Evolutionary conservation across 1,139 yeast genomes (phyloP), one percentile per base, ranked within the genome.

Genomic region (Blastobotrys raffinosifermentans): DNA sequence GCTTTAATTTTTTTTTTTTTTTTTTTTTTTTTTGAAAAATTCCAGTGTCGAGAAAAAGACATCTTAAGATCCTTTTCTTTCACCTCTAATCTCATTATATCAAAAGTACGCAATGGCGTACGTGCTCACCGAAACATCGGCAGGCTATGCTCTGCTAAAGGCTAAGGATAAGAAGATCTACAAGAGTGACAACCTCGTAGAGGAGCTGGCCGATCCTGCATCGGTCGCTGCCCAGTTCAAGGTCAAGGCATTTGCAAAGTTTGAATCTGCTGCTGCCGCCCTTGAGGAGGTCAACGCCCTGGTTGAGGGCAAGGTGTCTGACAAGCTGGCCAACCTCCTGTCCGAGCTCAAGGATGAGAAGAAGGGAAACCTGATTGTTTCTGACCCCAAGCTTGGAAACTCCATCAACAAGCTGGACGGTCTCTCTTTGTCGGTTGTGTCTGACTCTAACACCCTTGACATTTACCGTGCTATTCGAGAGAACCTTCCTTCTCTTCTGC

Each of bases 131-230:
- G 98, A 91, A 73, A 91, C 97, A 49, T 85, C 97, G 50, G 98
- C 98, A 41, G 98, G 98, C 61, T 91, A 91, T 63, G 97, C 97
- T 62, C 75, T 91, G 61, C 77, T 91, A 60, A 91, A 91, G 71
- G 96, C 97, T 44, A 80, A 95, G 49, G 97, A 91, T 73, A 91
- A 91, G 73, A 91, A 91, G 75, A 82, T 91, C 59, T 80, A 89
- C 75, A 87, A 89, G 71, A 81, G 94, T 21, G 64, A 83, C 37
- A 62, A 77, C 43, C 69, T 87, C 55, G 67, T 84, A 51, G 75
- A 80, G 49, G 96, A 89, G 61, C 74, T 87, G 57, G 73, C 85
- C 65, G 67, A 84, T 37, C 81, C 94, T 40, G 94, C 83, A 50
- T 82, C 84, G 63, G 96, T 91, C 45, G 64, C 75, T 37, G 63